A percentile compares a stretch with the other conserved stretches of the same genome.
Evolutionary conservation across 2,329 filamentous ascomycete species (phyloP).

Genomic region (Pezicula radicicola): DNA sequence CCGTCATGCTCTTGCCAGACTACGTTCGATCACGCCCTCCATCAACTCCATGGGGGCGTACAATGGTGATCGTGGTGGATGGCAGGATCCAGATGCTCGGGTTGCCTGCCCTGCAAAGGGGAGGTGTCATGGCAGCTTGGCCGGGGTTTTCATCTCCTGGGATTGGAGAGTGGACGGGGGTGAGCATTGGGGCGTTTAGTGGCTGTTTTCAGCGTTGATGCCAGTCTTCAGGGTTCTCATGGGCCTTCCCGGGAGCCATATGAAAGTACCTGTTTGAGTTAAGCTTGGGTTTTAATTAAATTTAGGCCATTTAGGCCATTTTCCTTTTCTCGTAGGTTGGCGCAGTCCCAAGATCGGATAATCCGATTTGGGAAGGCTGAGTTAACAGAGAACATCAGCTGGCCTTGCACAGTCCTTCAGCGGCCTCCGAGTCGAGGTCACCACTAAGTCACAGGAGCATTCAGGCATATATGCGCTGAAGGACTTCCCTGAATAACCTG

Average conservation of each 20-base stretch:
- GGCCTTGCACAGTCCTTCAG: constrained; percentile 7
- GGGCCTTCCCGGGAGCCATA: constrained; percentile 5
- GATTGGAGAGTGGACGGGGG: background rate
- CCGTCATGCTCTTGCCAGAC: background rate
- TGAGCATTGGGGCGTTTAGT: background rate
- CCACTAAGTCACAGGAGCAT: background rate
- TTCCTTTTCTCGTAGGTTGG: background rate
- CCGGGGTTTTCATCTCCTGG: background rate
- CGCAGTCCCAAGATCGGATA: background rate
- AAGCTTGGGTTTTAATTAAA: background rate
- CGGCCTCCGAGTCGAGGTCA: background rate
- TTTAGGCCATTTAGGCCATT: background rate
- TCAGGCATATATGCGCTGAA: background rate
- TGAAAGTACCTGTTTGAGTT: constrained; percentile 1
- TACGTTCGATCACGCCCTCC: too few relatives aligned
- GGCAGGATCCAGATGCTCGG: constrained; percentile 15
- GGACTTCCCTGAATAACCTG: too few relatives aligned
- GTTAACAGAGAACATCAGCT: constrained; percentile 9
- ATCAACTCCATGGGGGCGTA: background rate
- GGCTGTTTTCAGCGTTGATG: background rate
- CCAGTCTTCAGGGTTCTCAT: background rate
- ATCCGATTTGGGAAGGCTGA: constrained; percentile 1
- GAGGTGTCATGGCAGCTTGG: constrained; percentile 4
- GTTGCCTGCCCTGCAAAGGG: constrained; percentile 13
- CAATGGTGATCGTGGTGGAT: constrained; percentile 5